Base-by-base conservation (phyloP, 129 eudicot species). In the Tagetes patula region DNA sequence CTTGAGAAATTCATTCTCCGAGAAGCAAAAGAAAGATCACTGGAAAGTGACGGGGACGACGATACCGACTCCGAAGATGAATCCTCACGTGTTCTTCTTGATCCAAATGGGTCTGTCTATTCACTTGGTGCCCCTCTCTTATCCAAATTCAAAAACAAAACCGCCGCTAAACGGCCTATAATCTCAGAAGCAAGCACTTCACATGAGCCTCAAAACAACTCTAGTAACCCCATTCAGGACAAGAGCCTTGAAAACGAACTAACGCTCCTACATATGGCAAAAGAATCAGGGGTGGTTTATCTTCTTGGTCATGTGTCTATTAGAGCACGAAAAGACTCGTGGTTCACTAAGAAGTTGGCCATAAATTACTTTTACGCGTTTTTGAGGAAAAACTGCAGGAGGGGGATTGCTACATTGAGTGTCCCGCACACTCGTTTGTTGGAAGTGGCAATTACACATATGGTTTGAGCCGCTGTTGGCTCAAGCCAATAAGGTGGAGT, bases 281-380 rank as follows among this genome's bases (percentile, higher is more conserved):
- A 86, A 77, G 96, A 93, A 81, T 85, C 92, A 0, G 98, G 98
- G 55, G 83, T 93, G 11, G 96, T 93, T 50, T 93, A 93, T 80
- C 98, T 93, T 74, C 96, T 93, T 4, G 98, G 98, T 41, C 98
- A 89, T 65, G 98, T 92, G 38, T 84, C 86, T 49, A 93, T 93
- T 38, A 77, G 98, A 74, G 98, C 98, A 20, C 84, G 90, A 64
- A 93, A 93, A 73, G 96, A 93, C 75, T 93, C 98, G 1, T 93
- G 98, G 96, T 93, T 93, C 48, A 41, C 86, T 14, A 93, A 89
- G 81, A 93, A 93, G 74, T 75, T 93, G 33, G 92, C 88, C 30
- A 91, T 93, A 13, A 93, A 93, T 80, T 93, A 93, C 56, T 89
- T 93, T 77, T 93, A 93, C 42, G 95, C 95, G 1, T 93, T 93